Conservation (phyloP, 2,329 filamentous ascomycete genomes). For the Fragosphaeria purpurea region DNA sequence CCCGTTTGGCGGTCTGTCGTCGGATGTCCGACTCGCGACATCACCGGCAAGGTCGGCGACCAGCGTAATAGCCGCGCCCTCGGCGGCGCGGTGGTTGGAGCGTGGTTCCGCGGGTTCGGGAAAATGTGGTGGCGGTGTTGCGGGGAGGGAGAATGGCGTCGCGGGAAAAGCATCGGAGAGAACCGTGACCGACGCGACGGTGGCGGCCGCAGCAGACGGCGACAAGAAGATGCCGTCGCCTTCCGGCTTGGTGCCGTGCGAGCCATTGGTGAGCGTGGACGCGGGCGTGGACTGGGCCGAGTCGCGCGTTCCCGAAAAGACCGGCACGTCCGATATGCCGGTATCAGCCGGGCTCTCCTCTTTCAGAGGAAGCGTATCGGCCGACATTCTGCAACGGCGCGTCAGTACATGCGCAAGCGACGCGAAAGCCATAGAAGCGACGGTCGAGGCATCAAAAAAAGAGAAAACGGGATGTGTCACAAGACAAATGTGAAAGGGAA, state of each 20-base stretch:
- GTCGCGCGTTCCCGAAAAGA: constrained; percentile 5
- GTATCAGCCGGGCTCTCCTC: constrained; percentile 11
- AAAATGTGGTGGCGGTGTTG: not conserved
- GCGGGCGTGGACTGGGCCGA: constrained; percentile 8
- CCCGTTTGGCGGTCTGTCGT: too few species aligned
- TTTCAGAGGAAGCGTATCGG: constrained; percentile 8
- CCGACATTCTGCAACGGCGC: constrained; percentile 6
- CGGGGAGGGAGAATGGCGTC: constrained; percentile 2
- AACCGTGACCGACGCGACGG: constrained; percentile 1
- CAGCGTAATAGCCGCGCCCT: not conserved
- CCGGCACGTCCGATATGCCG: constrained; percentile 9
- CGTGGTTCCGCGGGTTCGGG: not conserved
- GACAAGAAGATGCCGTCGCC: not conserved
- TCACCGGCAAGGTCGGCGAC: too few species aligned
- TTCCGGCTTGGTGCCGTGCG: constrained; percentile 4
- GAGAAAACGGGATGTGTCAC: not conserved
- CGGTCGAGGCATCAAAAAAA: not conserved
- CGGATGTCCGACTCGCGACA: too few species aligned
- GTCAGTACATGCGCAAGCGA: constrained; percentile 9
- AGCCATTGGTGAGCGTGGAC: constrained; percentile 7
- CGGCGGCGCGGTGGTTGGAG: not conserved
- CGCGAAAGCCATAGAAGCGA: not conserved
- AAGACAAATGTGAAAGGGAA: not conserved
- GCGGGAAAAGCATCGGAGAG: constrained; percentile 5
- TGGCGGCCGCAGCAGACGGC: constrained; percentile 4